Conservation (phyloP, 129 eudicot species). For the Tagetes erecta region DNA sequence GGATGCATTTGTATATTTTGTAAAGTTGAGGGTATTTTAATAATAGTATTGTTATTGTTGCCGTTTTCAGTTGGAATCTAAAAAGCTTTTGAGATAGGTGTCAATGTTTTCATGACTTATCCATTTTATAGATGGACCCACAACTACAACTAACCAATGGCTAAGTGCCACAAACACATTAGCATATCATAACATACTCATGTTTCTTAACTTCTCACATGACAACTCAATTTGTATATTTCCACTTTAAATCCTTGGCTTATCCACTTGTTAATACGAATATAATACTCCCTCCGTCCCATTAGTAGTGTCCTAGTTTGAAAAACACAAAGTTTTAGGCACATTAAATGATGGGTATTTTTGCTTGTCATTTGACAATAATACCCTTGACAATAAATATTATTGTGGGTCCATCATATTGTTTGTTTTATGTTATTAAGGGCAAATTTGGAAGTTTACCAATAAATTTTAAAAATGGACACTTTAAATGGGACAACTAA, state of each 20-base stretch:
- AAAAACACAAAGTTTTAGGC: no score
- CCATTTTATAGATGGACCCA: conserved; percentile 24
- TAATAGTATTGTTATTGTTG: conserved; percentile 11
- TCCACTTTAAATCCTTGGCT: conserved; percentile 28
- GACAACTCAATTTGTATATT: conserved; percentile 34
- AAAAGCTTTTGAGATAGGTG: conserved; percentile 33
- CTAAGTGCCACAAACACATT: conserved; percentile 43
- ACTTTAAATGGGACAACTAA: no score
- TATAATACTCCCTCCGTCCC: no score
- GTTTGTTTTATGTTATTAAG: no score
- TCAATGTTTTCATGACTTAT: conserved; percentile 14
- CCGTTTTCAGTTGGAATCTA: conserved; percentile 32
- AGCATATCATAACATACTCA: conserved; percentile 41
- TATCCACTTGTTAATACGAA: conserved; percentile 22
- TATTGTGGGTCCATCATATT: no score
- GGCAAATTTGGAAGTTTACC: no score
- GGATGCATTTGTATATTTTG: background rate
- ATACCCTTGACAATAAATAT: no score
- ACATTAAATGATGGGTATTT: no score
- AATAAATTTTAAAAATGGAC: no score
- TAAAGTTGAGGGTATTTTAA: background rate
- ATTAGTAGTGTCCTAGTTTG: no score
- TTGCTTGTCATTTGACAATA: no score
- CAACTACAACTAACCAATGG: conserved; percentile 23
- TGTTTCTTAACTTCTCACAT: conserved; percentile 35